These are phyloP conservation scores for Xylariaceae sp. DNA, from an alignment of 2,329 filamentous ascomycete species.

Conservation along the genomic window DNA sequence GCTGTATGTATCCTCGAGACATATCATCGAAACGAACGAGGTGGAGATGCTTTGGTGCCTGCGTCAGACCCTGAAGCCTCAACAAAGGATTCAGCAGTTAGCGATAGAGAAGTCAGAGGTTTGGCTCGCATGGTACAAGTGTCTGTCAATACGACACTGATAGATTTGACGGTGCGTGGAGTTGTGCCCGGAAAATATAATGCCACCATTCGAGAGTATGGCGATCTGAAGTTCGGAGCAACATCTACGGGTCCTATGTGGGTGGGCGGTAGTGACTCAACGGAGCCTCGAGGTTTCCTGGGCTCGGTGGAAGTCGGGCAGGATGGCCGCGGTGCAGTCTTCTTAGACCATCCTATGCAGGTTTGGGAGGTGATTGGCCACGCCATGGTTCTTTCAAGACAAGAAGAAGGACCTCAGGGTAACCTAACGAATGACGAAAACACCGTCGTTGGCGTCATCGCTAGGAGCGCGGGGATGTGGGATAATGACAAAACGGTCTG, in stretches of 20 bases:
- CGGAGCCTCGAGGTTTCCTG: conserved; percentile 52
- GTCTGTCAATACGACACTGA: conserved; percentile 67
- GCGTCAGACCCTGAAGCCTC: conserved; percentile 37
- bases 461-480: conserved; percentile 95
- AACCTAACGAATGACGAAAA: conserved; percentile 71
- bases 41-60: conserved; percentile 36
- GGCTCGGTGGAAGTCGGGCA: conserved; percentile 71
- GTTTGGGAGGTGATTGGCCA: conserved; percentile 97
- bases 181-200: conserved; percentile 76
- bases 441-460: conserved; percentile 89
- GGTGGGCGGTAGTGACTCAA: conserved; percentile 45
- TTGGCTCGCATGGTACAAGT: conserved; percentile 93
- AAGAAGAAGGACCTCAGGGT: conserved; percentile 56
- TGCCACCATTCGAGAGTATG: conserved; percentile 79
- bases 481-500: conserved; percentile 98
- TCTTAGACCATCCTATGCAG: conserved; percentile 76
- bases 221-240: conserved; percentile 82
- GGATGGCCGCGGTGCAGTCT: conserved; percentile 72
- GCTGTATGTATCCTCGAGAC: conserved; percentile 97
- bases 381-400: conserved; percentile 76
- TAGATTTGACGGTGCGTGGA: conserved; percentile 84
- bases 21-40: conserved; percentile 54
- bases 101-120: conserved; percentile 65
- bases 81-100: conserved; percentile 30
- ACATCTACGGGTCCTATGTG: conserved; percentile 79